Evolutionary conservation across 768 basidiomycete genomes (phyloP).

Genomic region (Lactifluus subvellereus): DNA sequence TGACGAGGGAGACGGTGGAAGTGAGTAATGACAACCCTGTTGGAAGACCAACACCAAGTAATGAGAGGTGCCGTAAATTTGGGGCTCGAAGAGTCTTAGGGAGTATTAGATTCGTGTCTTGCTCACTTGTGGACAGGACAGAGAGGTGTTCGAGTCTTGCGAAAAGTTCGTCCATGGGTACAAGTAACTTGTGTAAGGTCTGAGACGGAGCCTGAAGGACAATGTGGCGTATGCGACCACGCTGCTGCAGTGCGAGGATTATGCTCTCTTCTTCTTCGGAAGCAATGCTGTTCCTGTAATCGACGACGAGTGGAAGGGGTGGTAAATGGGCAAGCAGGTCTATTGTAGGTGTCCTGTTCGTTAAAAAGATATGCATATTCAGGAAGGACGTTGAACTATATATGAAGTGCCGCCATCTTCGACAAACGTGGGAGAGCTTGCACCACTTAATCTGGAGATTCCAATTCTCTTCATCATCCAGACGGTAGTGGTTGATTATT

Average conservation of each 20-base stretch:
- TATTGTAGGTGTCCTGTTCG: background rate
- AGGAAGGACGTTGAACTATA: background rate
- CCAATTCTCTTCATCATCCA: background rate
- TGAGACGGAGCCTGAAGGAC: background rate
- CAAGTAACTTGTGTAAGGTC: background rate
- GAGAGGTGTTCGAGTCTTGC: background rate
- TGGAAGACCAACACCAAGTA: background rate
- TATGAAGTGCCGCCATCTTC: constrained; percentile 1
- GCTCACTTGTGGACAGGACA: background rate
- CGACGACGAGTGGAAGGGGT: constrained; percentile 2
- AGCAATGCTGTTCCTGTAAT: background rate
- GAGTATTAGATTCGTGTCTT: background rate
- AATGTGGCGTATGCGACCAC: background rate
- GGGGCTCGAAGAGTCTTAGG: background rate
- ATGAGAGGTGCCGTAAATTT: background rate
- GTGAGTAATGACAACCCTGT: background rate
- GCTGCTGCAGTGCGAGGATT: background rate
- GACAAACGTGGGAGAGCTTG: constrained; percentile 11
- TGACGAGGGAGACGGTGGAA: background rate
- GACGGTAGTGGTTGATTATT: background rate
- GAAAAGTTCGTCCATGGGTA: background rate
- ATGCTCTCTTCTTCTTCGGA: background rate
- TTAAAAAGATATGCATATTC: background rate
- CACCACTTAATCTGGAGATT: background rate
- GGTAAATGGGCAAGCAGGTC: background rate